Evolutionary conservation across 1,284 basidiomycete species (phyloP).

Genomic region (Irpex sp.): DNA sequence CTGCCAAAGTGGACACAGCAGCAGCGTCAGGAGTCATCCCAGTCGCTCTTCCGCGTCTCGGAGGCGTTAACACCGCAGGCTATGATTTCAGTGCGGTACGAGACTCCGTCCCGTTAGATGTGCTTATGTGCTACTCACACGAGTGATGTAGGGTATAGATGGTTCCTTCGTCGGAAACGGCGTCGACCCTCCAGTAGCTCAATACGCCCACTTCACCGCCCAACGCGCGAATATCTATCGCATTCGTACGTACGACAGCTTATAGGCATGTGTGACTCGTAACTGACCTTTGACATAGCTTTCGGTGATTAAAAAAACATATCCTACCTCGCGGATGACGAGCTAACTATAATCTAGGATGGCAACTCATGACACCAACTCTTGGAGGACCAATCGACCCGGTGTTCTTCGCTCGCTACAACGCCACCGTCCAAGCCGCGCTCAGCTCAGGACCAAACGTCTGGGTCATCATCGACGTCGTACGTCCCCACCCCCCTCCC

Average conservation of each 20-base stretch:
- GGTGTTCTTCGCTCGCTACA: slow-evolving; percentile 41
- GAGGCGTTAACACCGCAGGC: slow-evolving; percentile 36
- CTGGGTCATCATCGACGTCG: slow-evolving; percentile 48
- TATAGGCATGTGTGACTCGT: not conserved
- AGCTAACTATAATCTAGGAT: slow-evolving; percentile 23
- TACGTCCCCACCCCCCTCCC: slow-evolving; percentile 10
- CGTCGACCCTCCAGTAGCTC: slow-evolving; percentile 29
- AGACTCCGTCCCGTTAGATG: not conserved
- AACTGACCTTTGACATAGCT: slow-evolving; percentile 12
- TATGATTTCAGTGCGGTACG: slow-evolving; percentile 30
- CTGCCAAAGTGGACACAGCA: not conserved
- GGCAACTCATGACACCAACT: slow-evolving; percentile 48
- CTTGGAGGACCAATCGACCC: slow-evolving; percentile 41
- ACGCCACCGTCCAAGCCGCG: slow-evolving; percentile 42
- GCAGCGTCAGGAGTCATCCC: not conserved
- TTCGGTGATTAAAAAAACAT: slow-evolving; percentile 27
- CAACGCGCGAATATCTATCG: slow-evolving; percentile 43
- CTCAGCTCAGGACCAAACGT: slow-evolving; percentile 33
- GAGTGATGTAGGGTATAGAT: slow-evolving; percentile 26
- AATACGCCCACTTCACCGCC: slow-evolving; percentile 39
- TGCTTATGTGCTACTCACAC: not conserved
- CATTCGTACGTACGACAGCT: slow-evolving; percentile 27
- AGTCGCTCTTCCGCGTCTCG: slow-evolving; percentile 27
- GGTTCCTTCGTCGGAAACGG: slow-evolving; percentile 38
- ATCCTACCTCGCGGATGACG: too few species aligned